Conservation (phyloP, 345 rosid species). For the Alliaria petiolata region DNA sequence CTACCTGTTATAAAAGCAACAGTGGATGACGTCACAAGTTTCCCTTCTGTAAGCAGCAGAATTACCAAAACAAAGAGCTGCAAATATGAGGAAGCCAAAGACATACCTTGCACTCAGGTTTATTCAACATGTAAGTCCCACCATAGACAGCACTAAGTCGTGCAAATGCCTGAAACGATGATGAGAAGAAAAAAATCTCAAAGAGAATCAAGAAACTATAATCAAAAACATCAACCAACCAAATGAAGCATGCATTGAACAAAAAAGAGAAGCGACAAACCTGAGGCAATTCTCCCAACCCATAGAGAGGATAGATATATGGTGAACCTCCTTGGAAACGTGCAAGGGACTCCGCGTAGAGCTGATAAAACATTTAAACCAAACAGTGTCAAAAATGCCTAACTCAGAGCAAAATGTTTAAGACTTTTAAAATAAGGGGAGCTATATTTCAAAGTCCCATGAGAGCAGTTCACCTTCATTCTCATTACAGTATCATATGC, state of each 20-base stretch:
- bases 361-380: slow-evolving; percentile 40
- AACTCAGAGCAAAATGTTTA: background rate
- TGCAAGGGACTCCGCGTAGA: slow-evolving; percentile 87
- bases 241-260: background rate
- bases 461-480: slow-evolving; percentile 82
- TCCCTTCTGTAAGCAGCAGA: background rate
- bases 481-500: slow-evolving; percentile 92
- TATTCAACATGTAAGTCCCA: slow-evolving; percentile 95
- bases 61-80: background rate
- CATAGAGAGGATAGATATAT: slow-evolving; percentile 90
- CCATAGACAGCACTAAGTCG: slow-evolving; percentile 98
- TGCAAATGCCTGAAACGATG: slow-evolving; percentile 73
- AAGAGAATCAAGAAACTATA: slow-evolving; percentile 35
- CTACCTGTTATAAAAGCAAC: slow-evolving; percentile 53
- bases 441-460: no score
- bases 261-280: slow-evolving; percentile 25
- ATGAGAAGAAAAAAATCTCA: slow-evolving; percentile 6
- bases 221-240: background rate
- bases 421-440: background rate
- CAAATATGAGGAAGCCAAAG: background rate
- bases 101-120: slow-evolving; percentile 89
- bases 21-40: background rate
- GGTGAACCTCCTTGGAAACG: slow-evolving; percentile 99
- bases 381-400: slow-evolving; percentile 8
- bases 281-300: slow-evolving; percentile 98